Percentiles rank a stretch among this genome's conserved stretches.
Evolutionary conservation across 78 protist genomes (phyloP).

Genomic region (Dictyostelium capitatum): DNA sequence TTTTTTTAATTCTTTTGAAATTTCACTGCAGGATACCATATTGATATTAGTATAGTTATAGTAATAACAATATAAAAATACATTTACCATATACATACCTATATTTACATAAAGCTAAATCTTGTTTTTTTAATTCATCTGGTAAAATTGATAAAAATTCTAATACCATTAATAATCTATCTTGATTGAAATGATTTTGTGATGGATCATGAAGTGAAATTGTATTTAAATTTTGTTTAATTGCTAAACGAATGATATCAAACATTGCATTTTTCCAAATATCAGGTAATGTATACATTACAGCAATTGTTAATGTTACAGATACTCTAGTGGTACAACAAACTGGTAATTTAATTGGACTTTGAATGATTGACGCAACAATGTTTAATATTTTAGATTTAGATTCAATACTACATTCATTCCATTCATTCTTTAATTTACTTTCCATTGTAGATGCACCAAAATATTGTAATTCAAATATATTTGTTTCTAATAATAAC

Average conservation of each 20-base stretch:
- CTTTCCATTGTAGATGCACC: conserved; percentile 78
- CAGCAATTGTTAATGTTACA: conserved; percentile 18
- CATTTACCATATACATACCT: not conserved
- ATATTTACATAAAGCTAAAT: not conserved
- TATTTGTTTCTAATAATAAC: conserved; percentile 42
- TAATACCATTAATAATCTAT: conserved; percentile 16
- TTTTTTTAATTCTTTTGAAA: not conserved
- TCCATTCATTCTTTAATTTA: conserved; percentile 68
- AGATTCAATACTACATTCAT: not conserved
- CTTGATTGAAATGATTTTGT: not conserved
- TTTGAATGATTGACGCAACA: not conserved
- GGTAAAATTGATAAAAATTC: conserved; percentile 62
- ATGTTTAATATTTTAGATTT: not conserved
- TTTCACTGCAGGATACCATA: not conserved
- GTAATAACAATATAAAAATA: no score
- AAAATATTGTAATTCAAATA: conserved; percentile 66
- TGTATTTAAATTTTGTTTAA: not conserved
- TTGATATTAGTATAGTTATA: not conserved
- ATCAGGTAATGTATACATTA: conserved; percentile 31
- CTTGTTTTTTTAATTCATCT: conserved; percentile 13
- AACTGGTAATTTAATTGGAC: not conserved
- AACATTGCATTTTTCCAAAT: conserved; percentile 56
- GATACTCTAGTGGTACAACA: conserved; percentile 20
- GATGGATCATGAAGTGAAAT: not conserved
- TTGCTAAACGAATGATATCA: conserved; percentile 36